Base-by-base conservation (phyloP, 805 yeast genomes). In the Yamadazyma paraphyllophila region DNA sequence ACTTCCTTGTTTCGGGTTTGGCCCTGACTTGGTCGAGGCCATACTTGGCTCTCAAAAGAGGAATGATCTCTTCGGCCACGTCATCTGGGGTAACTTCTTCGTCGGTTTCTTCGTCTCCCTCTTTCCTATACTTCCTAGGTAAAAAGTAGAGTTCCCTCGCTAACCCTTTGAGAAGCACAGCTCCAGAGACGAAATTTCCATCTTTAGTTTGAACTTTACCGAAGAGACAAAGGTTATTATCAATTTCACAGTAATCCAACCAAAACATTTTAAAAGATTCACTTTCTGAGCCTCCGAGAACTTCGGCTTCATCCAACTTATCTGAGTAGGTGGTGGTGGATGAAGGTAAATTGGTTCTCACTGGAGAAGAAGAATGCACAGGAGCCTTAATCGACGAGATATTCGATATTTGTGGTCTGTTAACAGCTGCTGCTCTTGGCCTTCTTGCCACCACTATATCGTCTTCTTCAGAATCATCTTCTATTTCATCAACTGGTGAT, bases 201-300 rank as follows among this genome's bases (percentile, higher is more conserved):
- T 81, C 82, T 7, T 67, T 67, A 3, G 90, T 73, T 46, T 76
- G 73, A 10, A 85, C 76, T 59, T 90, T 89, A 44, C 99, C 99
- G 62, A 86, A 92, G 8, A 94, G 71, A 14, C 88, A 62, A 40
- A 94, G 66, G 0, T 82, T 67, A 53, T 77, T 77, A 47, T 83
- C 87, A 10, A 85, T 80, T 60, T 92, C 98, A 17, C 85, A 74
- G 62, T 82, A 90, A 64, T 94, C 99, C 26, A 87, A 66, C 97
- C 97, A 94, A 63, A 77, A 94, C 83, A 92, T 82, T 55, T 80
- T 78, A 60, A 90, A 77, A 0, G 73, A 54, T 36, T 76, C 77
- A n/a, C 65, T 64, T 7, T 61, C 61, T 39, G 50, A 59, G 11
- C 50, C 54, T 8, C 51, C 55, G n/a, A 58, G 39, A 14, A 62